These are phyloP conservation scores for Bretziella fagacearum DNA, from an alignment of 2,329 filamentous ascomycete genomes.

Conservation along the genomic window DNA sequence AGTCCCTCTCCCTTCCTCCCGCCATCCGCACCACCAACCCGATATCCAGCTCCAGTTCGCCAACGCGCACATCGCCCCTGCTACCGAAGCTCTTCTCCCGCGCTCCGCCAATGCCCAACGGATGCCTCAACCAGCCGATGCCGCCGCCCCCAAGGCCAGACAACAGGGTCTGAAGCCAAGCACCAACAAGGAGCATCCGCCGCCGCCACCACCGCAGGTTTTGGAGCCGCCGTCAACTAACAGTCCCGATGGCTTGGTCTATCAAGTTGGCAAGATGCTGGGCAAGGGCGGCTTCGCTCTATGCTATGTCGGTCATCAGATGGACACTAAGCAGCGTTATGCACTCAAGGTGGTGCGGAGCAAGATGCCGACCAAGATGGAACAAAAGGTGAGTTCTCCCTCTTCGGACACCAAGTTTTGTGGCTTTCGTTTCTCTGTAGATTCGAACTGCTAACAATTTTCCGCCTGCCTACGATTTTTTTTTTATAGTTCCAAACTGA, in stretches of 20 bases:
- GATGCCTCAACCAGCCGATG: slow-evolving; percentile 21
- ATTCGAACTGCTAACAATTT: slow-evolving; percentile 15
- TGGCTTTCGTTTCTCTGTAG: not conserved
- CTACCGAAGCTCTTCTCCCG: slow-evolving; percentile 47
- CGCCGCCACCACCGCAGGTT: slow-evolving; percentile 43
- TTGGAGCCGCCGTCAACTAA: slow-evolving; percentile 49
- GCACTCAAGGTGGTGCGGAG: slow-evolving; percentile 74
- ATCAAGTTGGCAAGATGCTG: slow-evolving; percentile 56
- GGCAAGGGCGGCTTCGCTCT: slow-evolving; percentile 74
- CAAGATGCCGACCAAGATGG: slow-evolving; percentile 67
- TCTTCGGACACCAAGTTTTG: too few relatives aligned
- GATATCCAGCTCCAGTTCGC: slow-evolving; percentile 3
- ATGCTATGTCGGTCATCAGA: slow-evolving; percentile 55
- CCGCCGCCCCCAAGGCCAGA: slow-evolving; percentile 29
- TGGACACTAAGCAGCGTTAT: slow-evolving; percentile 48
- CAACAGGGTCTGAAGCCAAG: slow-evolving; percentile 31
- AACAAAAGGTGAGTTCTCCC: slow-evolving; percentile 49
- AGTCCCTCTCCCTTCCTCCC: slow-evolving; percentile 12
- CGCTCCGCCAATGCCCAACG: slow-evolving; percentile 47
- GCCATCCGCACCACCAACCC: slow-evolving; percentile 3
- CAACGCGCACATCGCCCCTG: slow-evolving; percentile 19
- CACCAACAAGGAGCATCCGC: slow-evolving; percentile 50
- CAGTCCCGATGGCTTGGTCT: slow-evolving; percentile 51
- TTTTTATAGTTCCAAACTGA: slow-evolving; percentile 52
- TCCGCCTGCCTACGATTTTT: not conserved